Conservation (phyloP, 2,329 filamentous ascomycete species). For the Colletotrichum karsti region DNA sequence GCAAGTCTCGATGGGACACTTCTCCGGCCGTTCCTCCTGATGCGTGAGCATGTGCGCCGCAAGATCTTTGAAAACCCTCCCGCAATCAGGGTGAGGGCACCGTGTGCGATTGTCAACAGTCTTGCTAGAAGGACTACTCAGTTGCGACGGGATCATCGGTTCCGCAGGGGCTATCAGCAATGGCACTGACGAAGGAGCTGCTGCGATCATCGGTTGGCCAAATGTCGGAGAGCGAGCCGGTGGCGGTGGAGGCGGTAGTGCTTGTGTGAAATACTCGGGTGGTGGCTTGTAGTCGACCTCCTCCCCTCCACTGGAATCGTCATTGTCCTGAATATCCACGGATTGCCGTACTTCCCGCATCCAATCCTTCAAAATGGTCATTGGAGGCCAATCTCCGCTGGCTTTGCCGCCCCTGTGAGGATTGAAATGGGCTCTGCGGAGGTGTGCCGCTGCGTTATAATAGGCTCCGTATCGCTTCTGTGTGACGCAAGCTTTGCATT, state of each 20-base stretch:
- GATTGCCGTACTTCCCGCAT: constrained; percentile 66
- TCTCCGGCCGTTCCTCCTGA: constrained; percentile 91
- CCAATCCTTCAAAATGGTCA: constrained; percentile 67
- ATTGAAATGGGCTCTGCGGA: constrained; percentile 65
- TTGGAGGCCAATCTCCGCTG: constrained; percentile 66
- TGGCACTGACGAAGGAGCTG: neutral
- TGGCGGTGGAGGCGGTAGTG: constrained; percentile 16
- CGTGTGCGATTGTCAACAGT: constrained; percentile 53
- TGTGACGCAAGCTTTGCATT: constrained; percentile 65
- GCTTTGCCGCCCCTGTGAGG: constrained; percentile 64
- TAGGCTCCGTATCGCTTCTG: constrained; percentile 67
- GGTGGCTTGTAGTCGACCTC: constrained; percentile 38
- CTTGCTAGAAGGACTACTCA: constrained; percentile 39
- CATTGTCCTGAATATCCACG: constrained; percentile 54
- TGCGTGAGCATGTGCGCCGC: constrained; percentile 97
- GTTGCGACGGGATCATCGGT: constrained; percentile 3
- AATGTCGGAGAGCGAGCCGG: constrained; percentile 11
- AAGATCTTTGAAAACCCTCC: constrained; percentile 68
- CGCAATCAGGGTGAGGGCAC: constrained; percentile 66
- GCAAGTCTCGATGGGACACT: constrained; percentile 92
- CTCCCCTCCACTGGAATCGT: constrained; percentile 60
- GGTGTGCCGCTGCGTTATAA: constrained; percentile 67
- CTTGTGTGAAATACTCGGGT: constrained; percentile 19
- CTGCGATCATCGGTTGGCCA: constrained; percentile 15
- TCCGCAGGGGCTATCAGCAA: constrained; percentile 15